Evolutionary conservation across 192 early-diverging fungal species (phyloP).

Genomic region (Rhizophlyctis rosea): DNA sequence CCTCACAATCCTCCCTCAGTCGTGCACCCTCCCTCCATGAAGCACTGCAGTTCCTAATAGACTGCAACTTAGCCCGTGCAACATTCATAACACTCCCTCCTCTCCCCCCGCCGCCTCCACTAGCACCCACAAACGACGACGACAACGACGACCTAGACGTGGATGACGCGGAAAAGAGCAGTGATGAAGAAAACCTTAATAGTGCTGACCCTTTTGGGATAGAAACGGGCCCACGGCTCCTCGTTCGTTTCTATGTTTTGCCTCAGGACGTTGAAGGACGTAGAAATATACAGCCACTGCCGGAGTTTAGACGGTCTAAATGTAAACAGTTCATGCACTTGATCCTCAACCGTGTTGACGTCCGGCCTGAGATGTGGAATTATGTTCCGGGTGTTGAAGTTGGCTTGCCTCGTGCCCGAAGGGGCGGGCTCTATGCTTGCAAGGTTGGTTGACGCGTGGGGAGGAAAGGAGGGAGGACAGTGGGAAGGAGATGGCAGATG

Average conservation of each 20-base stretch:
- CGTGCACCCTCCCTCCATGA: too few relatives aligned
- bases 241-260: slow-evolving; percentile 6
- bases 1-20: too few relatives aligned
- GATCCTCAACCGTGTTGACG: slow-evolving; percentile 1
- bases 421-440: background rate
- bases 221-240: background rate
- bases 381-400: background rate
- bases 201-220: too few relatives aligned
- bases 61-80: too few relatives aligned
- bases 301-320: background rate
- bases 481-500: background rate
- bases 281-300: background rate
- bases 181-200: too few relatives aligned
- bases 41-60: too few relatives aligned
- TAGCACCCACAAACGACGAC: too few relatives aligned
- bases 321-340: background rate
- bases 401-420: background rate
- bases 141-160: too few relatives aligned
- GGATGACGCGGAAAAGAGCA: too few relatives aligned
- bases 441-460: background rate
- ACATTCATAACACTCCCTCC: too few relatives aligned
- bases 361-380: too few relatives aligned
- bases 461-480: background rate
- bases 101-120: too few relatives aligned
- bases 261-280: slow-evolving; percentile 17